Conservation (phyloP, 352 stramenopile genomes). For the Elongisporangium senticosum region DNA sequence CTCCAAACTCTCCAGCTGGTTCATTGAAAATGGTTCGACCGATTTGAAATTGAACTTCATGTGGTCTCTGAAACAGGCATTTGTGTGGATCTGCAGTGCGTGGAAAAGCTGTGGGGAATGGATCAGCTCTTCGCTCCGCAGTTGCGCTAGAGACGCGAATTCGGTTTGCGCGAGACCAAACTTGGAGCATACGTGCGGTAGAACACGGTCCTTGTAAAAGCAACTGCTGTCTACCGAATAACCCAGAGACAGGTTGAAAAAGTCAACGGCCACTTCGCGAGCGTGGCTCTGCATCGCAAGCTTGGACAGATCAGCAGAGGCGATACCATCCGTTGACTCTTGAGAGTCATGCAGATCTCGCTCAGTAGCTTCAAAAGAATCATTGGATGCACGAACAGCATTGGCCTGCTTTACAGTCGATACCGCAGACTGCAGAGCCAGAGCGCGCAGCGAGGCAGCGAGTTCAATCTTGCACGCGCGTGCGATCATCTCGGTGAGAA, state of each 20-base stretch:
- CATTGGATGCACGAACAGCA: neutral
- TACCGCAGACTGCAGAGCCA: conserved; percentile 18
- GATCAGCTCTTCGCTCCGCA: conserved; percentile 34
- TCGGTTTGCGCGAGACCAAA: conserved; percentile 21
- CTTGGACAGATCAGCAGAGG: conserved; percentile 11
- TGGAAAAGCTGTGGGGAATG: conserved; percentile 52
- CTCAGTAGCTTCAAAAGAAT: neutral
- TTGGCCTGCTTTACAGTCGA: conserved; percentile 18
- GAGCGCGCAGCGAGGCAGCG: conserved; percentile 20
- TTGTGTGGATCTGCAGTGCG: conserved; percentile 33
- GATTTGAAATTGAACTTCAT: conserved; percentile 36
- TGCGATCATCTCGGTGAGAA: conserved; percentile 58
- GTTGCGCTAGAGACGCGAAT: conserved; percentile 14
- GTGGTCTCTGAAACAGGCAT: conserved; percentile 16
- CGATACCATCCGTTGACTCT: conserved; percentile 4
- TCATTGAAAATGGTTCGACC: conserved; percentile 12
- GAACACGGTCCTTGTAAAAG: conserved; percentile 49
- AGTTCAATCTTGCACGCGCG: conserved; percentile 56
- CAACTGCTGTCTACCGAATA: conserved; percentile 18
- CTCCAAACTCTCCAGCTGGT: conserved; percentile 14
- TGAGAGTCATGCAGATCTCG: conserved; percentile 7
- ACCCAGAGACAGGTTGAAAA: conserved; percentile 58
- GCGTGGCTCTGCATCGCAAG: conserved; percentile 14
- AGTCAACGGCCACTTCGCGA: conserved; percentile 23
- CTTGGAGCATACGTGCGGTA: conserved; percentile 35